These are phyloP conservation scores for Barnettozyma populi DNA, from an alignment of 805 yeast species.

Conservation along the genomic window DNA sequence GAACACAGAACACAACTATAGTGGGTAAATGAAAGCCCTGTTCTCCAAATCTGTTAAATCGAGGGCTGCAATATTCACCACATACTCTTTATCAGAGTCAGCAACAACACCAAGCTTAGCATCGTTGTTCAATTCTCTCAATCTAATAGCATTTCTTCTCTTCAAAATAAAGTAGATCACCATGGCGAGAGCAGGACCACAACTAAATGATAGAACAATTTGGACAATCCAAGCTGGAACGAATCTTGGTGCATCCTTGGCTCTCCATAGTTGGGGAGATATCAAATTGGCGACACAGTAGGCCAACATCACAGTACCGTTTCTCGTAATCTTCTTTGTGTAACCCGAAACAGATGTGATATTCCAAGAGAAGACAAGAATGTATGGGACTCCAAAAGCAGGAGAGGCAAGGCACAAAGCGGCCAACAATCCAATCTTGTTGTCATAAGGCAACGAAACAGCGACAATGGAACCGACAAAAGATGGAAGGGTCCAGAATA, in stretches of 20 bases:
- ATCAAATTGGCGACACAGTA: conserved; percentile 46
- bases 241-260: conserved; percentile 40
- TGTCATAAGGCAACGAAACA: conserved; percentile 38
- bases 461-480: conserved; percentile 42
- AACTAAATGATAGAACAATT: conserved; percentile 43
- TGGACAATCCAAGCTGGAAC: conserved; percentile 49
- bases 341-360: conserved; percentile 38
- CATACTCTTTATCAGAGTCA: conserved; percentile 30
- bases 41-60: conserved; percentile 51
- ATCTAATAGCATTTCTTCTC: conserved; percentile 39
- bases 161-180: conserved; percentile 40
- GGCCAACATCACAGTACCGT: conserved; percentile 38
- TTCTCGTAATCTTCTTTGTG: conserved; percentile 46
- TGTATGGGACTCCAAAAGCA: conserved; percentile 39
- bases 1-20: conserved; percentile 16
- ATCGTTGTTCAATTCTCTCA: conserved; percentile 15
- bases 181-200: conserved; percentile 39
- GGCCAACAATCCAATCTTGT: conserved; percentile 42
- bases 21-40: conserved; percentile 44
- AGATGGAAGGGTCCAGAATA: conserved; percentile 38
- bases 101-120: conserved; percentile 26
- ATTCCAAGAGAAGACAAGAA: conserved; percentile 33
- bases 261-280: conserved; percentile 53
- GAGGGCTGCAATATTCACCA: conserved; percentile 36
- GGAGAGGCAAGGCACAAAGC: conserved; percentile 43